Conservation (phyloP, 2,329 filamentous ascomycete species). For the Fusarium tjaetaba region DNA sequence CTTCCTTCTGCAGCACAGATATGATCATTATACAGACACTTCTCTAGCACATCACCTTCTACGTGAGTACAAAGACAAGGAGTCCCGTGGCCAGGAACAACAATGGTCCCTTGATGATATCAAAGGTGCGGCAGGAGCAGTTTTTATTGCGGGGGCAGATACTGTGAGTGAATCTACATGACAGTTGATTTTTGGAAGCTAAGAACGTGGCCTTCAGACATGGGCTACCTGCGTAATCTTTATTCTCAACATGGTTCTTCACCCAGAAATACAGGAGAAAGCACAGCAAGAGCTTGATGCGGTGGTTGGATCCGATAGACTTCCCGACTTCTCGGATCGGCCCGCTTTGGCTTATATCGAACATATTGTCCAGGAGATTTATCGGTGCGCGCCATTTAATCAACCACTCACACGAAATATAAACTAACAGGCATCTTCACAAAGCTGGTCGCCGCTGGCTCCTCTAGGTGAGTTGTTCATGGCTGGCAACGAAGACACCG, state of each 20-base stretch:
- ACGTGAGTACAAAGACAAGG: conserved; percentile 22
- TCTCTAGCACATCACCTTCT: conserved; percentile 45
- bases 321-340: conserved; percentile 59
- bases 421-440: not conserved
- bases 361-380: conserved; percentile 56
- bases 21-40: conserved; percentile 16
- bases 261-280: conserved; percentile 57
- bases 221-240: conserved; percentile 50
- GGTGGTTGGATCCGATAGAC: conserved; percentile 52
- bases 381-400: conserved; percentile 44
- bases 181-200: conserved; percentile 38
- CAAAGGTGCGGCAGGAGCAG: conserved; percentile 60
- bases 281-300: conserved; percentile 58
- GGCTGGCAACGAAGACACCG: not conserved
- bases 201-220: conserved; percentile 28
- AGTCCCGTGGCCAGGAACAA: conserved; percentile 18
- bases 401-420: not conserved
- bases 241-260: conserved; percentile 55
- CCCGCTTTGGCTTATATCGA: conserved; percentile 56
- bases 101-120: conserved; percentile 55
- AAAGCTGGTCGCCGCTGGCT: conserved; percentile 54
- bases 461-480: conserved; percentile 51
- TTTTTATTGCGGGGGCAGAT: conserved; percentile 61
- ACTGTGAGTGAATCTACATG: conserved; percentile 45
- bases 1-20: conserved; percentile 16